Evolutionary conservation across 768 basidiomycete species (phyloP).

Genomic region (Lyophyllum atratum): DNA sequence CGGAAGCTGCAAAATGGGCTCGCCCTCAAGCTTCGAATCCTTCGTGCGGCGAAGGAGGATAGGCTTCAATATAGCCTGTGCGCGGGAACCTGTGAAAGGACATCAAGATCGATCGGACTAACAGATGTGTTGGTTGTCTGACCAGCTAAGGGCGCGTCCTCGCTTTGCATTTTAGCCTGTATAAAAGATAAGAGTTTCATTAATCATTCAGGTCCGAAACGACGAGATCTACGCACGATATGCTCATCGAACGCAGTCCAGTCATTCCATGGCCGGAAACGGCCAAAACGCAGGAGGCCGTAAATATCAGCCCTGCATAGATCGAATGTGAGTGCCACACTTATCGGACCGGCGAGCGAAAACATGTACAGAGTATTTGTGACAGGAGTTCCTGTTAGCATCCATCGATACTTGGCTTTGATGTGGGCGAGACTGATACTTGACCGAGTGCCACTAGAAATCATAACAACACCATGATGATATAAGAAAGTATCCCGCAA

Average conservation of each 20-base stretch:
- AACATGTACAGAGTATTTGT: conserved; percentile 62
- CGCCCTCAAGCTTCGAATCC: conserved; percentile 62
- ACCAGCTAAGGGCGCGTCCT: conserved; percentile 65
- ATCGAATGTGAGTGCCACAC: neutral
- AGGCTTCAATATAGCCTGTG: conserved; percentile 67
- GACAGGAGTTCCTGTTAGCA: conserved; percentile 76
- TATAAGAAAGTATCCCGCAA: neutral
- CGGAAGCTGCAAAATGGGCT: conserved; percentile 67
- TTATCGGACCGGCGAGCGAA: neutral
- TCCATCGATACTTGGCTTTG: conserved; percentile 71
- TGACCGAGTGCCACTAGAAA: conserved; percentile 50
- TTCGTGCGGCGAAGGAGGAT: conserved; percentile 77
- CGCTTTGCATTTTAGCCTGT: conserved; percentile 54
- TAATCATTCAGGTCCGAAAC: neutral
- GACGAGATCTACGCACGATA: conserved; percentile 39
- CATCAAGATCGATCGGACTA: neutral
- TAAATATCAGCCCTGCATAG: conserved; percentile 63
- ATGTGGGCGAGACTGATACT: conserved; percentile 63
- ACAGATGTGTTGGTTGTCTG: conserved; percentile 1
- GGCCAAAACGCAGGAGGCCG: conserved; percentile 68
- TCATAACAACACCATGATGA: neutral
- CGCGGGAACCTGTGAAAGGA: conserved; percentile 46
- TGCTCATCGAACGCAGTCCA: conserved; percentile 67
- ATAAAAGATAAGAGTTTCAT: neutral
- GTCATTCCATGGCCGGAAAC: conserved; percentile 70